Percentiles rank a stretch among this genome's conserved stretches.
phyloP scores from a whole-genome alignment of 1,284 basidiomycete genomes.

The Ceratobasidium sp. region DNA sequence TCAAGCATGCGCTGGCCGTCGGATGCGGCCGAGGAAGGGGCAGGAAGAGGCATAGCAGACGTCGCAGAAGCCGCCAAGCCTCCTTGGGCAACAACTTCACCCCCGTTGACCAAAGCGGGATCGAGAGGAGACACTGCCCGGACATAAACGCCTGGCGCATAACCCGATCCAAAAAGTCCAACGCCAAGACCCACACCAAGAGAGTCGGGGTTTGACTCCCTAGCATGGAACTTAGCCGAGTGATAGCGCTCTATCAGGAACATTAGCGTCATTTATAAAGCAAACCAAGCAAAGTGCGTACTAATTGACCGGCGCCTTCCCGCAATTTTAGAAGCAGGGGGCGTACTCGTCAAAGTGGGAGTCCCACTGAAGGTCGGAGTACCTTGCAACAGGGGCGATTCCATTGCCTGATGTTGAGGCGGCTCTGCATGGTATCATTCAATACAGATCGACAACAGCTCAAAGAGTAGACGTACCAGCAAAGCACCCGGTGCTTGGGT shows the following conservation, averaged over 20 bases:
- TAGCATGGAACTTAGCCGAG: conserved; percentile 15
- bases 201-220: neutral
- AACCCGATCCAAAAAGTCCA: neutral
- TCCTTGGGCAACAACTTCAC: neutral
- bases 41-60: neutral
- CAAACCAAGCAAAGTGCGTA: neutral
- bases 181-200: conserved; percentile 2
- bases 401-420: conserved; percentile 14
- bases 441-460: neutral
- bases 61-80: neutral
- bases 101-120: neutral
- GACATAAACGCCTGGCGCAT: neutral
- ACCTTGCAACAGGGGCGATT: conserved; percentile 28
- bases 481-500: conserved; percentile 33
- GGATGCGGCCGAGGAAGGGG: neutral
- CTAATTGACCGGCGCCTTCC: conserved; percentile 38
- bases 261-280: neutral
- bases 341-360: neutral
- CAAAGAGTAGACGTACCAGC: conserved; percentile 16
- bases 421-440: conserved; percentile 4
- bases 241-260: neutral
- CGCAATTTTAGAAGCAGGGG: conserved; percentile 29
- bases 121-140: neutral
- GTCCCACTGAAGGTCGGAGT: neutral
- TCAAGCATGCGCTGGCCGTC: too few species aligned